Evolutionary conservation across 108 stramenopile species (phyloP).

Genomic region (Cyclotella baltica): DNA sequence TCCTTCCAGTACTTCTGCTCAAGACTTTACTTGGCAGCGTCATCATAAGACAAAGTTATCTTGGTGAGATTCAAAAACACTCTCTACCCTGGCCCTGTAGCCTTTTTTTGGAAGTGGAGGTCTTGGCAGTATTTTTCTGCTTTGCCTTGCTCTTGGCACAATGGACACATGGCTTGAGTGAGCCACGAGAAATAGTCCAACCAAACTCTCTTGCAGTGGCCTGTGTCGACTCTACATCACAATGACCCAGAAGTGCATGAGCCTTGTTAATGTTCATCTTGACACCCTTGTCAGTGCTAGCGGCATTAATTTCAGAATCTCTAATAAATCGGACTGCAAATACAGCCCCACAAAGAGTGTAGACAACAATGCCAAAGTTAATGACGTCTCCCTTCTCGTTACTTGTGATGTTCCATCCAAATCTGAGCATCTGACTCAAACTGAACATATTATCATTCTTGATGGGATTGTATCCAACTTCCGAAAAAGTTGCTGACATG

Average conservation of each 20-base stretch:
- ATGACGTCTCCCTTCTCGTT: conserved; percentile 16
- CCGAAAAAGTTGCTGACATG: background rate
- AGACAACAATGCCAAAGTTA: conserved; percentile 49
- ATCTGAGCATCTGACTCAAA: conserved; percentile 13
- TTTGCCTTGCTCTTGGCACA: conserved; percentile 33
- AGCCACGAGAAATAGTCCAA: conserved; percentile 28
- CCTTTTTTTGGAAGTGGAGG: background rate
- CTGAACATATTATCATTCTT: conserved; percentile 40
- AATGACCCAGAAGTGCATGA: conserved; percentile 39
- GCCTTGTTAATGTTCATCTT: conserved; percentile 25
- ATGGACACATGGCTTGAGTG: conserved; percentile 32
- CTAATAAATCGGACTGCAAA: conserved; percentile 28
- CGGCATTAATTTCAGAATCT: background rate
- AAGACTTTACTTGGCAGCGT: too few species aligned
- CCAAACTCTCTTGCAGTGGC: conserved; percentile 27
- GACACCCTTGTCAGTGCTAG: background rate
- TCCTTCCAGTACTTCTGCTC: too few species aligned
- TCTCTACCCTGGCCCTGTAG: background rate
- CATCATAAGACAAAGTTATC: background rate
- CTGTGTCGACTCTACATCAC: conserved; percentile 16
- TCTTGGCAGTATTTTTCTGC: conserved; percentile 24
- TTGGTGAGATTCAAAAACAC: background rate
- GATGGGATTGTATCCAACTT: conserved; percentile 14
- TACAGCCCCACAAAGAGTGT: conserved; percentile 23
- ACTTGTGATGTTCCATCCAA: conserved; percentile 44